Evolutionary conservation across 768 basidiomycete genomes (phyloP).

Genomic region (Cystoderma amianthinum): DNA sequence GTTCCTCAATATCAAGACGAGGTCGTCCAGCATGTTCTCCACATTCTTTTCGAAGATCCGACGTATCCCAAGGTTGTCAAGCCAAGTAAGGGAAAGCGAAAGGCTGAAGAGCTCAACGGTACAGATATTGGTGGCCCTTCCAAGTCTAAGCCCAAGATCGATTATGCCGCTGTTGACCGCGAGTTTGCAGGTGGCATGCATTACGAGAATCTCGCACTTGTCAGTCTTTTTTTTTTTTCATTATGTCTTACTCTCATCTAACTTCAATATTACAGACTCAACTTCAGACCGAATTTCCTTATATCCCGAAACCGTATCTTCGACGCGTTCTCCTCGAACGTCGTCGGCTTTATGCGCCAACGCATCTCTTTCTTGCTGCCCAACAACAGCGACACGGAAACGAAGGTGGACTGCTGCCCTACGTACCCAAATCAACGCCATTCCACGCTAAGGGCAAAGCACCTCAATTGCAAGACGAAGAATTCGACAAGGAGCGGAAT

Average conservation of each 20-base stretch:
- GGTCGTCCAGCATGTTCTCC: constrained; percentile 23
- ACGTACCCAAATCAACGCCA: constrained; percentile 21
- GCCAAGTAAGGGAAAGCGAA: constrained; percentile 21
- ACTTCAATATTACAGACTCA: too few relatives aligned
- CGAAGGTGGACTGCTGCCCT: constrained; percentile 22
- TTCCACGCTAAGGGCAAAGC: constrained; percentile 15
- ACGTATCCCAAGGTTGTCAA: too few relatives aligned
- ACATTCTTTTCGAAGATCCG: too few relatives aligned
- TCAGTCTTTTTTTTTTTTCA: constrained; percentile 19
- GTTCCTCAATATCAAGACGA: too few relatives aligned
- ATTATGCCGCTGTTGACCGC: constrained; percentile 47
- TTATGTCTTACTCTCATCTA: too few relatives aligned
- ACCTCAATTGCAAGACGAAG: constrained; percentile 29
- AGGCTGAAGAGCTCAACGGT: too few relatives aligned
- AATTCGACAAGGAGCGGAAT: constrained; percentile 33
- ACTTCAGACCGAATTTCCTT: too few relatives aligned
- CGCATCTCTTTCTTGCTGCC: constrained; percentile 42
- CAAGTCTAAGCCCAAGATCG: constrained; percentile 37
- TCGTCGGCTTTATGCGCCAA: constrained; percentile 75
- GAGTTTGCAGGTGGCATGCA: constrained; percentile 27
- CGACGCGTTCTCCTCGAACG: too few relatives aligned
- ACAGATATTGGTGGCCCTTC: constrained; percentile 19
- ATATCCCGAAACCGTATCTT: too few relatives aligned
- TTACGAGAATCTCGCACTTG: constrained; percentile 49
- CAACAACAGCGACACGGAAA: constrained; percentile 22